Conservation (phyloP, 768 basidiomycete species). For the Xerocomus potaroensis region DNA sequence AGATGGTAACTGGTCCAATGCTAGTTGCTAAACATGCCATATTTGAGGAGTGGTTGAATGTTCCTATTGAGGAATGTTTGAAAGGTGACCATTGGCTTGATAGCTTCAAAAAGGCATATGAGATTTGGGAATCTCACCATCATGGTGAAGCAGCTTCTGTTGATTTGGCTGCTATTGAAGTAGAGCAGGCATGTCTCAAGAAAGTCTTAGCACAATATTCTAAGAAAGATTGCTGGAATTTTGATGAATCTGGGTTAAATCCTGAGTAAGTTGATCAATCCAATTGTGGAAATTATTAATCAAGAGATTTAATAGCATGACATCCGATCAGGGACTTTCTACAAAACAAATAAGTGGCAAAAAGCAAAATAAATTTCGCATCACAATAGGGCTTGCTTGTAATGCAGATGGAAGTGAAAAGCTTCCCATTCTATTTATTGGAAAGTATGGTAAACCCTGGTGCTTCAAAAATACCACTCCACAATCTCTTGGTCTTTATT, state of each 20-base stretch:
- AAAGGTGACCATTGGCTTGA: background rate
- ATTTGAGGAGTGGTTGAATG: slow-evolving; percentile 26
- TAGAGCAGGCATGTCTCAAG: too few species aligned
- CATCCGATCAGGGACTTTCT: background rate
- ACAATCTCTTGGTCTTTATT: background rate
- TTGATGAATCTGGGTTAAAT: background rate
- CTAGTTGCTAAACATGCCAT: slow-evolving; percentile 2
- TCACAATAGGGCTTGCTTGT: background rate
- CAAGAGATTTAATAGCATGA: background rate
- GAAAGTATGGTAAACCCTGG: background rate
- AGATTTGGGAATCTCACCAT: slow-evolving; percentile 12
- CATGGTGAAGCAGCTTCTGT: slow-evolving; percentile 13
- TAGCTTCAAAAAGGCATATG: background rate
- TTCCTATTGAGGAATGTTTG: slow-evolving; percentile 24
- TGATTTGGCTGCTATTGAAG: background rate
- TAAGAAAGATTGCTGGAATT: background rate
- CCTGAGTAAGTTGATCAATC: background rate
- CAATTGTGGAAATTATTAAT: background rate
- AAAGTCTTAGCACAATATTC: background rate
- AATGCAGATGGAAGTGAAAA: background rate
- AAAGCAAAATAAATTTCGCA: background rate
- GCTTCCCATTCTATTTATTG: background rate
- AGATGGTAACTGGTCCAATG: slow-evolving; percentile 13
- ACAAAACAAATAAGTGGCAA: background rate
- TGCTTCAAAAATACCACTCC: background rate